phyloP scores from a whole-genome alignment of 176 grass and related monocot species.

The Zoysia pacifica region DNA sequence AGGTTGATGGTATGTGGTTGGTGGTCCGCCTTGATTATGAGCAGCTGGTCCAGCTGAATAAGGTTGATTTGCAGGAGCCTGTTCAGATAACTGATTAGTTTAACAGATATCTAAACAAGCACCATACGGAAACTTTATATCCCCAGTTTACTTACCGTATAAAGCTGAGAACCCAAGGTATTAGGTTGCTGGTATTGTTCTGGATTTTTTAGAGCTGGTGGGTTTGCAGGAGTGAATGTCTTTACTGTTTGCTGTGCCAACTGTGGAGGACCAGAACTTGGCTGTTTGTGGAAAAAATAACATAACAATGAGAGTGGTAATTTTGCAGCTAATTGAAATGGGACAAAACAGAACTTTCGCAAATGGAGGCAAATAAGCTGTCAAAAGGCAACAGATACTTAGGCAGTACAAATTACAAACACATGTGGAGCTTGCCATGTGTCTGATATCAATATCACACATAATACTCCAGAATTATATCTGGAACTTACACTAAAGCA shows the following conservation, averaged over 20 bases:
- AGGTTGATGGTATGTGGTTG: conserved; percentile 56
- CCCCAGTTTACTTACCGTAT: conserved; percentile 58
- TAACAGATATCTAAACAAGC: conserved; percentile 20
- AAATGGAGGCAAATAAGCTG: conserved; percentile 8
- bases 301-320: conserved; percentile 20
- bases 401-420: neutral
- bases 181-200: conserved; percentile 90
- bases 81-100: conserved; percentile 32
- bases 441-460: neutral
- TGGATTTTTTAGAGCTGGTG: conserved; percentile 68
- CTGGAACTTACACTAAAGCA: conserved; percentile 20
- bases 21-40: conserved; percentile 37
- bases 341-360: conserved; percentile 6
- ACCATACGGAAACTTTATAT: conserved; percentile 30
- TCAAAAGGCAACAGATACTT: conserved; percentile 21
- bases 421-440: neutral
- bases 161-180: conserved; percentile 88
- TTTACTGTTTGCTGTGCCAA: conserved; percentile 53
- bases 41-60: conserved; percentile 37
- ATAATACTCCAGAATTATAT: conserved; percentile 24
- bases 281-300: conserved; percentile 38
- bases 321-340: neutral
- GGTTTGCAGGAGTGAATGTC: conserved; percentile 74
- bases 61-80: conserved; percentile 45
- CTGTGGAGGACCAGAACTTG: conserved; percentile 46